Conservation (phyloP, 352 stramenopile genomes). For the Phytophthora idaei region DNA sequence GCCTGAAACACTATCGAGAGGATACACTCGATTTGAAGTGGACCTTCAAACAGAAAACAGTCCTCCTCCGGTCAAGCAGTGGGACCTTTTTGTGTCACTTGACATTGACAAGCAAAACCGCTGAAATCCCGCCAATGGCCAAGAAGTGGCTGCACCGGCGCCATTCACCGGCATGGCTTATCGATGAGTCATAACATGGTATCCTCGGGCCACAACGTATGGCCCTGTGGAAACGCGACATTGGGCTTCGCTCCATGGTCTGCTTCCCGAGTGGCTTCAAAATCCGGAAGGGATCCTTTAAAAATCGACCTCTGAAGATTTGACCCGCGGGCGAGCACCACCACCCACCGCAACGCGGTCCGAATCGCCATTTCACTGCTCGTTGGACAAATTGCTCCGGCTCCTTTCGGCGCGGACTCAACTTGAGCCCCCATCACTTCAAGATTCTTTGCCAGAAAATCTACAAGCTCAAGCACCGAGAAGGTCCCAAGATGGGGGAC, state of each 20-base stretch:
- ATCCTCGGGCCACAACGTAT: slow-evolving; percentile 15
- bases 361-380: slow-evolving; percentile 9
- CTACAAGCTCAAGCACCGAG: not conserved
- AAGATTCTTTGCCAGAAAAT: not conserved
- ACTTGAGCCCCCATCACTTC: slow-evolving; percentile 10
- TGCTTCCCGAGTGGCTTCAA: slow-evolving; percentile 28
- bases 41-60: slow-evolving; percentile 26
- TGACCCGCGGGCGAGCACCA: slow-evolving; percentile 9
- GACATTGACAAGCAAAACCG: slow-evolving; percentile 12
- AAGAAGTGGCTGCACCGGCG: not conserved
- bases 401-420: slow-evolving; percentile 13
- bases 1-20: slow-evolving; percentile 20
- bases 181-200: slow-evolving; percentile 22
- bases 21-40: slow-evolving; percentile 38
- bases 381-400: slow-evolving; percentile 16
- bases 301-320: slow-evolving; percentile 16
- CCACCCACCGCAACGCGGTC: slow-evolving; percentile 9
- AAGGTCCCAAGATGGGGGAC: slow-evolving; percentile 13
- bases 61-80: slow-evolving; percentile 38
- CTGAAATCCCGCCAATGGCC: slow-evolving; percentile 16
- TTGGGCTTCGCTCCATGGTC: slow-evolving; percentile 16
- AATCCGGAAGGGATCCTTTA: slow-evolving; percentile 11
- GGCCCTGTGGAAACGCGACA: slow-evolving; percentile 29
- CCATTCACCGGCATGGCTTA: slow-evolving; percentile 4
- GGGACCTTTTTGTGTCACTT: slow-evolving; percentile 12